Base-by-base conservation (phyloP, 441 rosid species). In the Mallotus japonicus region DNA sequence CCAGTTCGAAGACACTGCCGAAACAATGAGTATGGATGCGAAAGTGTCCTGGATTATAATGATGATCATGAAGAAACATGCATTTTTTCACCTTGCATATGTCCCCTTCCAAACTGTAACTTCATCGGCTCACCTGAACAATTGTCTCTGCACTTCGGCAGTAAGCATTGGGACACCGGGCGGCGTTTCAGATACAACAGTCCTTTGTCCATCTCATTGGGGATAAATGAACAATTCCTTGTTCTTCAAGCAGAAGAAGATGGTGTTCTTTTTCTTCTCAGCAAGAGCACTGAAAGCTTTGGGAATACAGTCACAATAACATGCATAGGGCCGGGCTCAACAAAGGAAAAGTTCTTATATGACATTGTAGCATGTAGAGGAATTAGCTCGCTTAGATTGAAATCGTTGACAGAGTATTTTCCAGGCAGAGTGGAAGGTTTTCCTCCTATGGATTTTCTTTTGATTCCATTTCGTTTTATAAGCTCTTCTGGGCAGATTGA, bases 101-200 rank as follows among this genome's bases (percentile, higher is more conserved):
- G 93, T 82, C 93, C 90, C 8, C 8, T 82, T 14, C 11, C 7
- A 8, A 42, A 59, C 69, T 87, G 91, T 73, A 34, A 60, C 73
- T 86, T 75, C 75, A 28, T 72, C 5, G 86, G 85, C 28, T 78
- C 87, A 3, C 70, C 80, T 40, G 80, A 76, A 62, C 78, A 79
- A 50, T 61, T 89, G 28, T 73, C 76, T 54, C 51, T 70, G 19
- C 91, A 89, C 71, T 81, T 85, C 60, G 54, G 73, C 10, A 64
- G 10, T 56, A 65, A 79, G 32, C 91, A 87, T 76, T 72, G 68
- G 67, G 73, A 60, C 14, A 49, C 59, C 0, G 55, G 73, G 3
- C 69, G 75, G n/a, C 57, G 73, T 14, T 83, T 73, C 71, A 60
- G 8, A 40, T 64, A 67, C 83, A 78, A 73, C 67, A 68, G 49